These are phyloP conservation scores for Suillus hirtellus DNA, from an alignment of 768 basidiomycete genomes.

Conservation along the genomic window DNA sequence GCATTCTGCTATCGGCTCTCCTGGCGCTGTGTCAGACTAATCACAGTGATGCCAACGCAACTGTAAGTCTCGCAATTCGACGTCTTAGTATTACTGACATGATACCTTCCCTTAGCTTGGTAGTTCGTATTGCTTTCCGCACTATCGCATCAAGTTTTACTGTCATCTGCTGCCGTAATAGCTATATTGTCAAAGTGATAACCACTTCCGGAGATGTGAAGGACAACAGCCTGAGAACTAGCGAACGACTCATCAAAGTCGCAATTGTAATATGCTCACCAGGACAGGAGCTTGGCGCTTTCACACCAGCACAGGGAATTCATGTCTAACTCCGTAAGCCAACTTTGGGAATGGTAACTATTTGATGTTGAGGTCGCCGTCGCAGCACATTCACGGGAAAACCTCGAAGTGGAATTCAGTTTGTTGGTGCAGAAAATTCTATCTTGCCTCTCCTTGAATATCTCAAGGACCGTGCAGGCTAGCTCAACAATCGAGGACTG, in stretches of 20 bases:
- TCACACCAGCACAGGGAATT: conserved; percentile 38
- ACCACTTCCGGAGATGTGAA: conserved; percentile 35
- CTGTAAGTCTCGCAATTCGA: conserved; percentile 41
- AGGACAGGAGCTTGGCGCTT: conserved; percentile 57
- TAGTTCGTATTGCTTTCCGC: conserved; percentile 68
- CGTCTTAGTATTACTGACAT: conserved; percentile 5
- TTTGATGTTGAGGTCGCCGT: not conserved
- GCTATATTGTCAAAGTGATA: conserved; percentile 56
- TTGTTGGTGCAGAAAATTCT: conserved; percentile 58
- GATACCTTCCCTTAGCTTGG: conserved; percentile 50
- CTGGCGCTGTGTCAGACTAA: conserved; percentile 54
- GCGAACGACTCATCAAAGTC: conserved; percentile 60
- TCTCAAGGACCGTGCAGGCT: conserved; percentile 36
- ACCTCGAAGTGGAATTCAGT: conserved; percentile 42
- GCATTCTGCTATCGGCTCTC: conserved; percentile 62
- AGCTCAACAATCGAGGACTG: not conserved
- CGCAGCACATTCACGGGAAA: conserved; percentile 49
- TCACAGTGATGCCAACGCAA: conserved; percentile 47
- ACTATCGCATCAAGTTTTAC: conserved; percentile 62
- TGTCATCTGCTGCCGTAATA: conserved; percentile 60
- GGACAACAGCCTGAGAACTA: conserved; percentile 36
- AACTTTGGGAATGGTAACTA: not conserved
- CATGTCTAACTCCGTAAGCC: conserved; percentile 53
- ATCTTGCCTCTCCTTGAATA: conserved; percentile 47
- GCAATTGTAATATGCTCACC: conserved; percentile 62